These are phyloP conservation scores for Sedum album DNA, from an alignment of 164 flowering plant species.

Conservation along the genomic window DNA sequence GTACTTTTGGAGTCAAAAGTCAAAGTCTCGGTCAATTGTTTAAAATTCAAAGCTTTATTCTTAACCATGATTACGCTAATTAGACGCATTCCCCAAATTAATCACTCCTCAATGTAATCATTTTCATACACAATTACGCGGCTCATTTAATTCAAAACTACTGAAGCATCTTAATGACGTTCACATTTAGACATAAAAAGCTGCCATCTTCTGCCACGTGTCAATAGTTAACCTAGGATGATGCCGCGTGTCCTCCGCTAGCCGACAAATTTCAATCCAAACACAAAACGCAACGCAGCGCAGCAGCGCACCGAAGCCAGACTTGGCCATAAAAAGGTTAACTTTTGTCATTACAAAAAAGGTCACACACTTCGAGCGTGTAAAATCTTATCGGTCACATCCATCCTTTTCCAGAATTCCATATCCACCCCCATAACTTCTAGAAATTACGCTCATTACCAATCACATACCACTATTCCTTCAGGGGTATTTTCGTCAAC, in stretches of 20 bases:
- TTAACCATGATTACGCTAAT: too few species aligned
- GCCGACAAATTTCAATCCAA: background rate
- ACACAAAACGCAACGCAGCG: too few species aligned
- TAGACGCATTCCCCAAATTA: too few species aligned
- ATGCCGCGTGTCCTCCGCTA: background rate
- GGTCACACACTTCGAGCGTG: constrained; percentile 2
- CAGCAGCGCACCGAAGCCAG: background rate
- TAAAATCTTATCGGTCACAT: background rate
- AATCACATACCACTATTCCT: background rate
- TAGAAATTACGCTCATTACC: background rate
- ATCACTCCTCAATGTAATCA: too few species aligned
- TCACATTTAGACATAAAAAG: too few species aligned
- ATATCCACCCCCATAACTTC: background rate
- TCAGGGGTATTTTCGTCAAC: background rate
- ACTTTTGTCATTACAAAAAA: too few species aligned
- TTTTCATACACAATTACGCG: too few species aligned
- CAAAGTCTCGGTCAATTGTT: too few species aligned
- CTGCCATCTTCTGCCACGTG: background rate
- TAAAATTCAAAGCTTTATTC: too few species aligned
- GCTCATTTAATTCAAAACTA: too few species aligned
- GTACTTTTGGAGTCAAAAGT: too few species aligned
- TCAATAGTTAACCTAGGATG: background rate
- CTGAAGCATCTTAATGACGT: too few species aligned
- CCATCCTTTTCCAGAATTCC: background rate
- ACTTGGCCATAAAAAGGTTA: background rate